Evolutionary conservation across 768 basidiomycete genomes (phyloP).

Genomic region (Boletus coccyginus): DNA sequence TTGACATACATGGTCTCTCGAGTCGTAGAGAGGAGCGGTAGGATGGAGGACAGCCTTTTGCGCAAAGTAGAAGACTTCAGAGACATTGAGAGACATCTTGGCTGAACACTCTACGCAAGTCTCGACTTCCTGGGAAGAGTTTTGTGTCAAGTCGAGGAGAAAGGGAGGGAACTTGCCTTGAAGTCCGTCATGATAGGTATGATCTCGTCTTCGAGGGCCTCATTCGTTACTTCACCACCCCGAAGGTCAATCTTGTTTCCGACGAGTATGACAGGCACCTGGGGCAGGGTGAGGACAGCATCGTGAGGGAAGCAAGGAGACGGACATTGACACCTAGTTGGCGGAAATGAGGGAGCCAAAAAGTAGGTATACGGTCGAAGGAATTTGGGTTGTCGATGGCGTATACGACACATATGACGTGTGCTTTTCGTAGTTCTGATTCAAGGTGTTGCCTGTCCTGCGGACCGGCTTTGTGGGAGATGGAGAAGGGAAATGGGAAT

Average conservation of each 20-base stretch:
- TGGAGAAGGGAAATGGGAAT: conserved; percentile 3
- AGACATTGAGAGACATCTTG: conserved; percentile 84
- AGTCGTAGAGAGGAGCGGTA: conserved; percentile 95
- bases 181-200: conserved; percentile 98
- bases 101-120: conserved; percentile 99
- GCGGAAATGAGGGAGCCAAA: conserved; percentile 95
- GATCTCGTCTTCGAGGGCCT: conserved; percentile 92
- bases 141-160: conserved; percentile 4
- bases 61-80: conserved; percentile 97
- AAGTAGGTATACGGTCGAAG: conserved; percentile 96
- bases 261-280: conserved; percentile 96
- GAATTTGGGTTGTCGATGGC: conserved; percentile 95
- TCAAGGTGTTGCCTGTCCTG: conserved; percentile 88
- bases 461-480: conserved; percentile 59
- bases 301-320: conserved; percentile 6
- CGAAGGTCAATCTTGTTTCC: conserved; percentile 98
- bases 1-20: conserved; percentile 82
- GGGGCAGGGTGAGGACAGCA: conserved; percentile 7
- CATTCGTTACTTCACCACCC: conserved; percentile 90
- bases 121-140: conserved; percentile 79
- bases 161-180: conserved; percentile 57
- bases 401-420: conserved; percentile 98
- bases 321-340: conserved; percentile 92
- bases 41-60: conserved; percentile 98
- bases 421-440: conserved; percentile 93